Evolutionary conservation across 2,329 filamentous ascomycete species (phyloP).

Genomic region (Bipolaris sorokiniana): DNA sequence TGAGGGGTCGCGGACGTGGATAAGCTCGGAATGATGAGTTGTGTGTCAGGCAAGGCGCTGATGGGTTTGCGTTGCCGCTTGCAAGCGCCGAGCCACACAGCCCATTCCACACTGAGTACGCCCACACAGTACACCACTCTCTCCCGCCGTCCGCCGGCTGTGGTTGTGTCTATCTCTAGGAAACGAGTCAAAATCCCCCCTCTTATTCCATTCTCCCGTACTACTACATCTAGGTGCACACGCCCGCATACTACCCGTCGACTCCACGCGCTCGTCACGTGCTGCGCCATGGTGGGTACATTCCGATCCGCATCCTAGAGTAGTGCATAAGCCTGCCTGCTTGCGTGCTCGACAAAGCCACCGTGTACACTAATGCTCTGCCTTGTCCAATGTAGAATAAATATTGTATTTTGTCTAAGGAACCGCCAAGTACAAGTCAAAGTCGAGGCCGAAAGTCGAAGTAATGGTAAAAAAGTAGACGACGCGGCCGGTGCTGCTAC

Average conservation of each 20-base stretch:
- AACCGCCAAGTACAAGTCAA: conserved; percentile 14
- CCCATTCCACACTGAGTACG: conserved; percentile 1
- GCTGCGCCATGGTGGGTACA: conserved; percentile 11
- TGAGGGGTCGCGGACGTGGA: conserved; percentile 41
- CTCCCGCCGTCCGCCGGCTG: neutral
- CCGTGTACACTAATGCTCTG: neutral
- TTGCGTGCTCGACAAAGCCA: neutral
- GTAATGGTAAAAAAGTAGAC: neutral
- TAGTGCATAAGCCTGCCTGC: conserved; percentile 16
- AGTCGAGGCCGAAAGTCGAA: neutral
- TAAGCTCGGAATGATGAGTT: conserved; percentile 49
- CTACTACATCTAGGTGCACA: neutral
- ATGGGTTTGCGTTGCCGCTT: conserved; percentile 25
- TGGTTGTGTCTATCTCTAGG: neutral
- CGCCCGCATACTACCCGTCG: conserved; percentile 6
- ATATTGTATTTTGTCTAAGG: conserved; percentile 27
- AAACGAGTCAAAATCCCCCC: neutral
- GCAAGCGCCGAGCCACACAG: conserved; percentile 26
- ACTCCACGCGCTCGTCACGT: conserved; percentile 17
- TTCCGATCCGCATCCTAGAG: conserved; percentile 7
- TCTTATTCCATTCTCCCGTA: neutral
- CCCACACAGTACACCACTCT: neutral
- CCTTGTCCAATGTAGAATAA: conserved; percentile 12
- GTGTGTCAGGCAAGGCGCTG: conserved; percentile 35
- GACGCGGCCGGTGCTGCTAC: conserved; percentile 10